Evolutionary conservation across 176 grass and related monocot genomes (phyloP), one percentile per base, ranked within the genome.

Genomic region (Rhynchospora breviuscula): DNA sequence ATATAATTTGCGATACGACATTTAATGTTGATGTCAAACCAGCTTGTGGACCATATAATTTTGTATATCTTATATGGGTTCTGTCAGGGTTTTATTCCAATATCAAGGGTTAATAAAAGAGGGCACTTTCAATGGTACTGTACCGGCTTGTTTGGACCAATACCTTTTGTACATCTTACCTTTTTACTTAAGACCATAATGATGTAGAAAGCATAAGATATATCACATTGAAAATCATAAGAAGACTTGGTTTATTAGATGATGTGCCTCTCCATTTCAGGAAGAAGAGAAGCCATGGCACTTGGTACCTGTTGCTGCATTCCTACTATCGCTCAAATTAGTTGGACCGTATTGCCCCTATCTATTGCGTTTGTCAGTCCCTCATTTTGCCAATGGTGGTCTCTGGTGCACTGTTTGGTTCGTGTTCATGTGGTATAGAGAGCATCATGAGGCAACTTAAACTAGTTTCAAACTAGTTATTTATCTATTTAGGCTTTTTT

Each of bases 91-190:
- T 8, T 43, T 15, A 67, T 67, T 35, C 65, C 31, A 68, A 19
- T 46, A 46, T 71, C 67, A 46, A 46, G 40, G 35, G 14, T n/a
- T 47, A 71, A 71, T 43, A 71, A 71, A 71, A 71, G 43, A 71
- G 7, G 67, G 40, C 67, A 71, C 67, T 71, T 47, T 71, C 67
- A 8, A 46, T 10, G 67, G 67, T 71, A 71, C 67, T 71, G 67
- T 47, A 47, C 5, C 35, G 10, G 43, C 17, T 71, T 71, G 67
- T 71, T 47, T 71, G 67, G 43, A 71, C 67, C 67, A 47, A 47
- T 71, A 45, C 67, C 40, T 19, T 44, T 8, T 45, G 67, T n/a
- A 45, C 31, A 45, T 68, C 66, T 68, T 68, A 68, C 63, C 63
- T 66, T 23, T 65, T 65, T 21, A 66, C 5, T 66, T 66, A 11